Evolutionary conservation across 2,329 filamentous ascomycete genomes (phyloP).

Genomic region (Aspergillus hiratsukae): DNA sequence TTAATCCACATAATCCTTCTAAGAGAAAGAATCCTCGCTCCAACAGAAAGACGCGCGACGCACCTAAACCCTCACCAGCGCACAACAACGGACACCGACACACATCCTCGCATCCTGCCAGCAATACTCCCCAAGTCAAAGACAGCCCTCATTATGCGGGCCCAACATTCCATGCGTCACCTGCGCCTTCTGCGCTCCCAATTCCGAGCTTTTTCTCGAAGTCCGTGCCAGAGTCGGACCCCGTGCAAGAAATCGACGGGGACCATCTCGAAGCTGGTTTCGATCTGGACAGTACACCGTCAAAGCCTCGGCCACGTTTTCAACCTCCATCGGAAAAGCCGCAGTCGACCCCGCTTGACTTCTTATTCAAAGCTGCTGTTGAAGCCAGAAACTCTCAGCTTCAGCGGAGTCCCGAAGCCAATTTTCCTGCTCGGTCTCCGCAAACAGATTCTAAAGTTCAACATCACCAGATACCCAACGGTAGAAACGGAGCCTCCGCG

Average conservation of each 20-base stretch:
- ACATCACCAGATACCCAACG: conserved; percentile 43
- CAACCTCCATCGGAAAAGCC: conserved; percentile 38
- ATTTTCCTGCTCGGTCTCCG: conserved; percentile 50
- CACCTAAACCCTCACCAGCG: conserved; percentile 21
- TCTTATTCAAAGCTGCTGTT: conserved; percentile 84
- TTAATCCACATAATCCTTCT: conserved; percentile 20
- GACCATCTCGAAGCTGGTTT: conserved; percentile 33
- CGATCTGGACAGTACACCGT: conserved; percentile 38
- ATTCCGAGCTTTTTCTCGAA: conserved; percentile 85
- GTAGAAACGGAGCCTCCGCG: conserved; percentile 36
- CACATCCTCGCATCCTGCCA: conserved; percentile 31
- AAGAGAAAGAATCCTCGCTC: conserved; percentile 36
- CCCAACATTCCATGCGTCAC: conserved; percentile 90
- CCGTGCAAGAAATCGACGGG: conserved; percentile 36
- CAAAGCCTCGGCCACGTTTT: conserved; percentile 41
- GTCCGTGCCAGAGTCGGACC: conserved; percentile 61
- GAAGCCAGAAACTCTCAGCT: conserved; percentile 56
- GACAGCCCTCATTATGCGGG: conserved; percentile 65
- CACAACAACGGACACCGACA: conserved; percentile 27
- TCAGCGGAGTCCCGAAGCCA: conserved; percentile 39
- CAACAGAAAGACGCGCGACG: conserved; percentile 33
- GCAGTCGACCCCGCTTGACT: conserved; percentile 72
- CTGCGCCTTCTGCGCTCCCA: conserved; percentile 82
- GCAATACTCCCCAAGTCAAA: conserved; percentile 43
- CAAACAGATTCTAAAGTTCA: conserved; percentile 35